Percentiles rank a stretch among this genome's conserved stretches.
Conservation (phyloP, 148 eudicot species). For the Persicaria tinctoria region DNA sequence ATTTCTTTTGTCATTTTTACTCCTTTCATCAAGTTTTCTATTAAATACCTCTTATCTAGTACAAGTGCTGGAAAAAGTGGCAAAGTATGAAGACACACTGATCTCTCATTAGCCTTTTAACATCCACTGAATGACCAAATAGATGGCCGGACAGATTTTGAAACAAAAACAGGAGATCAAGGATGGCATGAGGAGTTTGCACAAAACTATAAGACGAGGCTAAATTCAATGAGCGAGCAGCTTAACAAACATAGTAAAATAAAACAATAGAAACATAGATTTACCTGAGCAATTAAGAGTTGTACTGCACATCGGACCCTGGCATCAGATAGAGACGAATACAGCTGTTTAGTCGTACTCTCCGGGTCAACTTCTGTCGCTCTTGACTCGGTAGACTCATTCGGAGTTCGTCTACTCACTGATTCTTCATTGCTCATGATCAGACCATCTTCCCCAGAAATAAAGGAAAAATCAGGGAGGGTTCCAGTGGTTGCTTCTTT, state of each 20-base stretch:
- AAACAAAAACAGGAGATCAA: too few relatives aligned
- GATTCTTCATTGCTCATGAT: conserved; percentile 41
- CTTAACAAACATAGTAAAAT: not conserved
- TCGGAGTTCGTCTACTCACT: conserved; percentile 26
- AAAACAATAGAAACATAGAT: not conserved
- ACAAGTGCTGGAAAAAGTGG: not conserved
- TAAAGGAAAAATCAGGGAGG: conserved; percentile 74
- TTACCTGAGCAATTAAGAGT: conserved; percentile 88
- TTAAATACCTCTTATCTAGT: not conserved
- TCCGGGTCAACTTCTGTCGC: conserved; percentile 27
- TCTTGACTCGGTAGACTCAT: conserved; percentile 33
- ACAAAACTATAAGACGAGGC: not conserved
- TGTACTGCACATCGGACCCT: conserved; percentile 86
- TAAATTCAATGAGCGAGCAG: not conserved
- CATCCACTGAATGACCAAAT: too few relatives aligned
- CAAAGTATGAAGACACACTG: too few relatives aligned
- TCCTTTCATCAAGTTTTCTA: too few relatives aligned
- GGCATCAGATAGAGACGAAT: conserved; percentile 65
- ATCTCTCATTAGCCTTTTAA: too few relatives aligned
- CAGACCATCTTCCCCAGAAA: conserved; percentile 32
- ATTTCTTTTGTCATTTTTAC: too few relatives aligned
- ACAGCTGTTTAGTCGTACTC: conserved; percentile 37
- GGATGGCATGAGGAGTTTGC: too few relatives aligned
- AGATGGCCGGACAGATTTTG: too few relatives aligned
- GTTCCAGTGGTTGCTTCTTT: conserved; percentile 83